Percentiles rank a stretch among this genome's conserved stretches.
Conservation (phyloP, 1,284 basidiomycete genomes). For the Fomes fomentarius region DNA sequence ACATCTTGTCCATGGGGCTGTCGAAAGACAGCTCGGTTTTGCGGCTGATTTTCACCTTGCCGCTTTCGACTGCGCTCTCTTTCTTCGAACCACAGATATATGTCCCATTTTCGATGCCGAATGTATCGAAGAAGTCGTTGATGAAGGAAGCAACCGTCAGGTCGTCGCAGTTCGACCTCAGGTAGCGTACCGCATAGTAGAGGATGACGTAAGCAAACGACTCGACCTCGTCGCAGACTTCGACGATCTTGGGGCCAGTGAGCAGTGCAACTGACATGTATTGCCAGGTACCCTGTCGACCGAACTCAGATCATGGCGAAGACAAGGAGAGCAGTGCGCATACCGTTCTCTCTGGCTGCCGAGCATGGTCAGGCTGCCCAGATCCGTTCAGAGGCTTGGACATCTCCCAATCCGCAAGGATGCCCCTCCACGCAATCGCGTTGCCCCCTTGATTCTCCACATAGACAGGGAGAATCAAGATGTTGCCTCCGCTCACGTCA, state of each 20-base stretch:
- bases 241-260: neutral
- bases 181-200: slow-evolving; percentile 11
- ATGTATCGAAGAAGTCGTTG: slow-evolving; percentile 2
- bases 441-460: neutral
- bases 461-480: slow-evolving; percentile 1
- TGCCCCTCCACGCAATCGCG: neutral
- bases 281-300: slow-evolving; percentile 6
- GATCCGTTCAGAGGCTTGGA: neutral
- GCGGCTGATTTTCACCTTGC: too few relatives aligned
- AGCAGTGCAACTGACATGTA: slow-evolving; percentile 4
- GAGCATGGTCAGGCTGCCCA: neutral
- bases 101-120: neutral
- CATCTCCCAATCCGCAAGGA: slow-evolving; percentile 12
- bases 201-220: slow-evolving; percentile 12
- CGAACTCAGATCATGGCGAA: neutral
- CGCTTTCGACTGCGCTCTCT: too few relatives aligned
- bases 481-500: slow-evolving; percentile 7
- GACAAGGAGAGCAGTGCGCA: neutral
- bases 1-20: too few relatives aligned
- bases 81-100: neutral
- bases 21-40: too few relatives aligned
- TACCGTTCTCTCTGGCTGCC: slow-evolving; percentile 1
- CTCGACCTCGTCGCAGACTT: slow-evolving; percentile 9
- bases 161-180: neutral
- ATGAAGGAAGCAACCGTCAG: neutral